phyloP scores from a whole-genome alignment of 2,329 filamentous ascomycete species.

The Elsinoe fawcettii region DNA sequence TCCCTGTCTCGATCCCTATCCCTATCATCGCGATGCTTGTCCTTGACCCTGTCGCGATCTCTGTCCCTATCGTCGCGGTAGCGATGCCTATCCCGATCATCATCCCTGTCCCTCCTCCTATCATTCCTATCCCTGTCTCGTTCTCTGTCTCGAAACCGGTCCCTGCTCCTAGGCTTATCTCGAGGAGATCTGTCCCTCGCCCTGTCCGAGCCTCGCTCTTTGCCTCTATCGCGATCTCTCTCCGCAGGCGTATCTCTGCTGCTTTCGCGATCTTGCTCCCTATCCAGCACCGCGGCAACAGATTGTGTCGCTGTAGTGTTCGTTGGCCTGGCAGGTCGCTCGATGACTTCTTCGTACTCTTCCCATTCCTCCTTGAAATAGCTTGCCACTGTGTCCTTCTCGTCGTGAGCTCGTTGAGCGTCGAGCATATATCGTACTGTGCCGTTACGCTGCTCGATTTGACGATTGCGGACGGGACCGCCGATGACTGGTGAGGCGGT shows the following conservation, averaged over 20 bases:
- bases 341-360: constrained; percentile 69
- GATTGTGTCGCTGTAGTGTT: constrained; percentile 16
- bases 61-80: constrained; percentile 22
- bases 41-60: constrained; percentile 20
- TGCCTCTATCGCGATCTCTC: constrained; percentile 20
- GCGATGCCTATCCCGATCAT: constrained; percentile 22
- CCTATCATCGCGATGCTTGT: constrained; percentile 16
- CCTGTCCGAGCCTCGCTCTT: background rate
- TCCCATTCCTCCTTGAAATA: constrained; percentile 70
- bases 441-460: constrained; percentile 50
- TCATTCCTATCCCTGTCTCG: constrained; percentile 5
- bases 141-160: background rate
- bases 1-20: background rate
- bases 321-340: constrained; percentile 37
- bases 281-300: constrained; percentile 18
- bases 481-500: constrained; percentile 26
- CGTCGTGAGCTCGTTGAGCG: constrained; percentile 62
- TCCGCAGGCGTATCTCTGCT: constrained; percentile 21
- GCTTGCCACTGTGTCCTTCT: constrained; percentile 58
- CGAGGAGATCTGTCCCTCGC: constrained; percentile 4
- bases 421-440: constrained; percentile 89
- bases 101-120: background rate
- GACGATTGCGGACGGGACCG: constrained; percentile 22
- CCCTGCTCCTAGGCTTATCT: background rate
- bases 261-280: constrained; percentile 23